Base-by-base conservation (phyloP, 2,329 filamentous ascomycete genomes). In the Trichoderma citrinoviride region DNA sequence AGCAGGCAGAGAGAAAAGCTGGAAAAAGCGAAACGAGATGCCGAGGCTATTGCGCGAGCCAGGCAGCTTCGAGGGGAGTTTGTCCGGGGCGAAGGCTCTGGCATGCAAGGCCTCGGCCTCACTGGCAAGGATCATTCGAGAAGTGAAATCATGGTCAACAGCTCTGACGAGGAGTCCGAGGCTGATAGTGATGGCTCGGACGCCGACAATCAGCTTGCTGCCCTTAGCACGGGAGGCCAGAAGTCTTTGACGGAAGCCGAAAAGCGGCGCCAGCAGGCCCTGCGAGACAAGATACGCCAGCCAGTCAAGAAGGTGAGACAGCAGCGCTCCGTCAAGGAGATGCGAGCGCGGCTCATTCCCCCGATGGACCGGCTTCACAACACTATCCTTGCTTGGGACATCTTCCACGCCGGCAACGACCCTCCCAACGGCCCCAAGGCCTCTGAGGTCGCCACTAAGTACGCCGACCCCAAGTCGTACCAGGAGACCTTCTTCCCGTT, bases 331-430 rank as follows among this genome's bases (percentile, higher is more conserved):
- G 87, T 90, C 52, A 96, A 96, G 77, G 95, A 99, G 77, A 94
- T 97, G 87, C 90, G 94, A 70, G 94, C 95, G 68, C 90, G 95
- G 67, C 83, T 99, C 66, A 90, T 93, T 37, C 95, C 96, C 7
- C 92, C 96, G 69, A 90, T 99, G 78, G 90, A 92, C 43, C 83
- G 87, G 17, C 79, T 99, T 33, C 95, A 98, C 74, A 89, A 90
- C 71, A 89, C 89, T 19, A 92, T 99, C 57, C 85, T 99, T 3
- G 86, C 90, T 64, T 99, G 95, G 95, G 91, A 99, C 69, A 96
- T 96, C 69, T 99, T 97, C 76, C 91, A 97, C 72, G 81, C 87
- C 52, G 92, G 93, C 29, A 92, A 93, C 72, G 90, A 93, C 66
- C 95, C 95, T 6, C 93, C 95, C 0, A 89, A 86, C 58, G 87